These are phyloP conservation scores for Phytophthora ohioensis DNA, from an alignment of 352 stramenopile genomes.

Conservation along the genomic window DNA sequence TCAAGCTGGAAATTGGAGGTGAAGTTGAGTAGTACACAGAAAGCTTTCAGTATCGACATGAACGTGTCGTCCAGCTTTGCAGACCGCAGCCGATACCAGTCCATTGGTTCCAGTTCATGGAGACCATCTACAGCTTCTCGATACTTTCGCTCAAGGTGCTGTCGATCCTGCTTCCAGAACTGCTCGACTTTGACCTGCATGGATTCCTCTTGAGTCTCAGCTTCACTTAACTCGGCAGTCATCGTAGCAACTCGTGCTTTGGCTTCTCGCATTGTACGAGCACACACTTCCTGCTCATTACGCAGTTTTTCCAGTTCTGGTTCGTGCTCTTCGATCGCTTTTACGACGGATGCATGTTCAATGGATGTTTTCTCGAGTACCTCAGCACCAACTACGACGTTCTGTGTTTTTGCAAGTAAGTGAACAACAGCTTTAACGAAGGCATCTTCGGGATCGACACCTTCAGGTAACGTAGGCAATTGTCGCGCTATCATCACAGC, in stretches of 20 bases:
- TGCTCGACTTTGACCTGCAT: conserved; percentile 84
- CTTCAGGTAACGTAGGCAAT: conserved; percentile 75
- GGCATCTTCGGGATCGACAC: conserved; percentile 65
- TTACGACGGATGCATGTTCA: conserved; percentile 45
- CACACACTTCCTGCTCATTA: conserved; percentile 61
- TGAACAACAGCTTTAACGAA: conserved; percentile 80
- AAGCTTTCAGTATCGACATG: conserved; percentile 72
- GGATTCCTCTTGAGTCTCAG: conserved; percentile 61
- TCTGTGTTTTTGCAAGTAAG: conserved; percentile 83
- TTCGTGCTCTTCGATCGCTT: conserved; percentile 34
- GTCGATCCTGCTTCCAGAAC: conserved; percentile 77
- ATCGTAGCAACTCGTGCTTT: conserved; percentile 39
- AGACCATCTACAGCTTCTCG: conserved; percentile 67
- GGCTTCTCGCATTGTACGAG: conserved; percentile 54
- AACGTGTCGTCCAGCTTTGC: conserved; percentile 68
- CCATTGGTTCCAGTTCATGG: conserved; percentile 60
- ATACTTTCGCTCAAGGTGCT: conserved; percentile 67
- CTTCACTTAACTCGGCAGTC: conserved; percentile 50
- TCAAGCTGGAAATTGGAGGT: conserved; percentile 73
- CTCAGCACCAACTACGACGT: conserved; percentile 69
- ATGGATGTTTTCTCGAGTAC: conserved; percentile 65
- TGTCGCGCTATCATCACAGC: conserved; percentile 83
- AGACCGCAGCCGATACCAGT: conserved; percentile 80
- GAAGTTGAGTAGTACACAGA: conserved; percentile 76
- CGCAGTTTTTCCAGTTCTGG: conserved; percentile 51